Percentiles rank a stretch among this genome's conserved stretches.
phyloP scores from a whole-genome alignment of 1,284 basidiomycete genomes.

The Apiotrichum akiyoshidainum region DNA sequence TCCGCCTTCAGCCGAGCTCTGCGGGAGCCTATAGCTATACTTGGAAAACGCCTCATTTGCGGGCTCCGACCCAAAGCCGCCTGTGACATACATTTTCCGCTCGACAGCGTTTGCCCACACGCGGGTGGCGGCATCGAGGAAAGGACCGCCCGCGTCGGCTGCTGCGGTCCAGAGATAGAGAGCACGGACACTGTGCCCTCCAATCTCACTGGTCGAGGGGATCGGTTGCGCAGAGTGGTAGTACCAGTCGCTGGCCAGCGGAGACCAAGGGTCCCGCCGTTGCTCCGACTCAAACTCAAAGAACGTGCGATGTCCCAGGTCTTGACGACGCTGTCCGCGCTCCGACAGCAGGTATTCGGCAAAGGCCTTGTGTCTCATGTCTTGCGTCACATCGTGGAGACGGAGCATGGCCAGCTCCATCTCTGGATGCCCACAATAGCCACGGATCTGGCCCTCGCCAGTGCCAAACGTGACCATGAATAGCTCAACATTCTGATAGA shows the following conservation, averaged over 20 bases:
- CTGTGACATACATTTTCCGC: constrained; percentile 38
- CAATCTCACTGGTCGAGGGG: constrained; percentile 29
- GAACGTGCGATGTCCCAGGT: constrained; percentile 18
- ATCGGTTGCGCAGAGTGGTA: constrained; percentile 13
- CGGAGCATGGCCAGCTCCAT: constrained; percentile 37
- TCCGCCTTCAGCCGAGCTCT: constrained; percentile 35
- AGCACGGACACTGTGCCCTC: constrained; percentile 35
- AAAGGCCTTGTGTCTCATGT: constrained; percentile 30
- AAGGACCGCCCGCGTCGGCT: constrained; percentile 31
- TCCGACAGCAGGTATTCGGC: constrained; percentile 29
- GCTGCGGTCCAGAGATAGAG: constrained; percentile 36
- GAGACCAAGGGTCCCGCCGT: too few species aligned
- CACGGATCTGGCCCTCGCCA: constrained; percentile 25
- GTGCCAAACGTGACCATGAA: constrained; percentile 30
- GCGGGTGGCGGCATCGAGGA: constrained; percentile 27
- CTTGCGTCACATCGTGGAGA: constrained; percentile 32
- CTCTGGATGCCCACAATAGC: constrained; percentile 41
- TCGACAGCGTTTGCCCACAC: constrained; percentile 25
- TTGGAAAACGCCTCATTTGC: constrained; percentile 32
- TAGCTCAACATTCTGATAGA: constrained; percentile 29
- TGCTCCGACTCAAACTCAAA: constrained; percentile 32
- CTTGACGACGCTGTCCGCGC: constrained; percentile 26
- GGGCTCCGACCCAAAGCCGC: constrained; percentile 38
- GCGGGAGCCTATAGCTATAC: constrained; percentile 29
- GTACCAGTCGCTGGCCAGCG: too few species aligned